Conservation (phyloP, 164 flowering plant species). For the Annona squamosa region DNA sequence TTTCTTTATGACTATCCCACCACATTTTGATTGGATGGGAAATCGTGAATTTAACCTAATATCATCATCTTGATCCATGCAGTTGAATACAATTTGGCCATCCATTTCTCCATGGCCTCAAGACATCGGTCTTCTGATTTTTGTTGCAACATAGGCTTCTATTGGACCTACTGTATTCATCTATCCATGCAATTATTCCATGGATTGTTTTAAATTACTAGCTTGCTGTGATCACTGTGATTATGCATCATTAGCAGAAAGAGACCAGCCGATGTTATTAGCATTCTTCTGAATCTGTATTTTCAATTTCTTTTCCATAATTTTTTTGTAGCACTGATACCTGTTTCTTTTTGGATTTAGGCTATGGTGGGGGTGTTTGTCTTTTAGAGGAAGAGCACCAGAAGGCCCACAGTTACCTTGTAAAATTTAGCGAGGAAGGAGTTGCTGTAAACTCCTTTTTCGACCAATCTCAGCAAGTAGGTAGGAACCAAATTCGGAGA, state of each 20-base stretch:
- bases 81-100: neutral
- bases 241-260: neutral
- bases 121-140: neutral
- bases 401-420: neutral
- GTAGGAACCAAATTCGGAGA: too few relatives aligned
- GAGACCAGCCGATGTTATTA: neutral
- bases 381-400: neutral
- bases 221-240: neutral
- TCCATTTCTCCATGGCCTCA: neutral
- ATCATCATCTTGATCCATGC: neutral
- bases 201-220: too few relatives aligned
- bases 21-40: neutral
- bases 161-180: neutral
- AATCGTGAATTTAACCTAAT: too few relatives aligned
- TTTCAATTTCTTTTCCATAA: neutral
- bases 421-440: too few relatives aligned
- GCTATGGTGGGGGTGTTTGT: neutral
- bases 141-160: neutral
- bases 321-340: too few relatives aligned
- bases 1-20: neutral
- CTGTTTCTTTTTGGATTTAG: neutral
- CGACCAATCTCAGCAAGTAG: too few relatives aligned
- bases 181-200: neutral
- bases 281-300: neutral
- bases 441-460: too few relatives aligned